A percentile compares a stretch with the other conserved stretches of the same genome.
These are phyloP conservation scores for Pestalotiopsis sp. DNA, from an alignment of 2,329 filamentous ascomycete genomes.

Conservation along the genomic window DNA sequence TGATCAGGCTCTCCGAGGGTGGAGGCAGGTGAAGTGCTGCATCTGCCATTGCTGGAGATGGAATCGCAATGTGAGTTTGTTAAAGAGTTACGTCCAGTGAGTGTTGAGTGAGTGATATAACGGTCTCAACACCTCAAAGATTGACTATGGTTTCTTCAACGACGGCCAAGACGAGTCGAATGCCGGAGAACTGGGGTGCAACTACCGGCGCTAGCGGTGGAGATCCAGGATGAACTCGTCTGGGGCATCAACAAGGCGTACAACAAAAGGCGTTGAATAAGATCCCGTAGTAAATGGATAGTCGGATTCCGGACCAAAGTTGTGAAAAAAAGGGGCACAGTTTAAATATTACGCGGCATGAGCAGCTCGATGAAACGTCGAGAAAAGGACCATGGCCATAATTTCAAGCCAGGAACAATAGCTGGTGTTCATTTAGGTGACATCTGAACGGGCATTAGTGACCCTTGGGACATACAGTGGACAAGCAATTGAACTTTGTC, in stretches of 20 bases:
- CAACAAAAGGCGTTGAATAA: neutral
- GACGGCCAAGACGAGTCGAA: neutral
- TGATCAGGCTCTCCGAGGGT: constrained; percentile 3
- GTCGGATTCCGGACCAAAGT: neutral
- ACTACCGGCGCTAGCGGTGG: neutral
- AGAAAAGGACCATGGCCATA: neutral
- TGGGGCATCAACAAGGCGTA: neutral
- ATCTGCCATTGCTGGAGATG: neutral
- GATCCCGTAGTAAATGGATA: neutral
- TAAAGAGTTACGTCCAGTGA: neutral
- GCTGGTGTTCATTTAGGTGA: neutral
- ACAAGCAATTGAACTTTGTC: neutral
- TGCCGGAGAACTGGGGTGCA: neutral
- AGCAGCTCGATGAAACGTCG: neutral
- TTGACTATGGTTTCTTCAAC: neutral
- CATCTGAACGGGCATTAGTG: neutral
- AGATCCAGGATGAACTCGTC: neutral
- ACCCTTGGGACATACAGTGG: neutral
- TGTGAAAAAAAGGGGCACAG: neutral
- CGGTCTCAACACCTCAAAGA: neutral
- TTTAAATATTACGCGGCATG: neutral
- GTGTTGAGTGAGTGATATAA: neutral
- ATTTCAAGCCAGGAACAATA: neutral
- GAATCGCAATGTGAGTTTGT: neutral
- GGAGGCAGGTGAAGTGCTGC: neutral